Percentiles rank a stretch among this genome's conserved stretches.
Conservation (phyloP, 192 early-diverging fungal genomes). For the Coemansia reversa region DNA sequence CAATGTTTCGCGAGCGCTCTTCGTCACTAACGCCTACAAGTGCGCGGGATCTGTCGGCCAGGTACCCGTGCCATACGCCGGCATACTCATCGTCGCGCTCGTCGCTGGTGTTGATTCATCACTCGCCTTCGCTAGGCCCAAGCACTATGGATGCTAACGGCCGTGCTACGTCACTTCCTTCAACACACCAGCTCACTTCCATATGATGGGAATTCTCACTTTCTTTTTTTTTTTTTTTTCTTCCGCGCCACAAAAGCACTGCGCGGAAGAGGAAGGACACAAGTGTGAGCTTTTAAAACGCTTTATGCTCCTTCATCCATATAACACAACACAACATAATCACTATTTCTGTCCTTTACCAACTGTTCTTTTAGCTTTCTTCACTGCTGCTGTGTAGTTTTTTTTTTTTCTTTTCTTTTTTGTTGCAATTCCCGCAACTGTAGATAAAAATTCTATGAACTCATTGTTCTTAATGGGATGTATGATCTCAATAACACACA, state of each 20-base stretch:
- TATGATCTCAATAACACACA: no score
- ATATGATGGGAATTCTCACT: constrained; percentile 18
- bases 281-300: no score
- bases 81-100: constrained; percentile 45
- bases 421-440: no score
- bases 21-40: constrained; percentile 49
- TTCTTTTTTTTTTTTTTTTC: not conserved
- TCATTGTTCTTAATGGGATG: not conserved
- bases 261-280: not conserved
- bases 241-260: not conserved
- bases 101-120: constrained; percentile 21
- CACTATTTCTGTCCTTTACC: no score
- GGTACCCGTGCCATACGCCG: constrained; percentile 45
- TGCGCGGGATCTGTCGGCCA: constrained; percentile 41
- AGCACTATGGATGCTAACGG: constrained; percentile 31
- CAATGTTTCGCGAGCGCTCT: constrained; percentile 37
- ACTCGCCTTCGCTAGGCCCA: constrained; percentile 39
- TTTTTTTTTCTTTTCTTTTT: no score
- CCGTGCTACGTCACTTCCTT: constrained; percentile 46
- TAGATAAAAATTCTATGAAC: no score
- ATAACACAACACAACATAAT: no score
- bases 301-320: not conserved
- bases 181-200: constrained; percentile 40
- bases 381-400: not conserved
- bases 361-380: not conserved